These are phyloP conservation scores for Cairneyella variabilis DNA, from an alignment of 495 filamentous ascomycete genomes.

Conservation along the genomic window DNA sequence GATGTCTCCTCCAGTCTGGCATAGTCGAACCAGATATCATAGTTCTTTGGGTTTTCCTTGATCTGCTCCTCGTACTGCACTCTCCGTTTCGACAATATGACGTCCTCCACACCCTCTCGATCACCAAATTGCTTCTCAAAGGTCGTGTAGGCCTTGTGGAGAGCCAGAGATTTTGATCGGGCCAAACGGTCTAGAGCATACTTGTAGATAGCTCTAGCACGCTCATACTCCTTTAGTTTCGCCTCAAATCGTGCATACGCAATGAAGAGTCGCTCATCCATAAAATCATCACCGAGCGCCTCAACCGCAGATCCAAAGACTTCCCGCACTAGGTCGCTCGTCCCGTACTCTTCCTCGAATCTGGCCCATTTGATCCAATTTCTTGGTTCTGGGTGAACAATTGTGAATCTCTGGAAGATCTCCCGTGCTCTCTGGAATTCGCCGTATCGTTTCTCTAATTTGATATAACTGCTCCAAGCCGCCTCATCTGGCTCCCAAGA, in stretches of 20 bases:
- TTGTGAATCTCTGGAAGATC: slow-evolving; percentile 87
- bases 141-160: slow-evolving; percentile 92
- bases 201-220: slow-evolving; percentile 94
- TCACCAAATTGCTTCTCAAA: slow-evolving; percentile 99
- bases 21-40: slow-evolving; percentile 96
- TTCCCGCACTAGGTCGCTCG: slow-evolving; percentile 84
- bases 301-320: slow-evolving; percentile 90
- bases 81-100: slow-evolving; percentile 87
- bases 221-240: slow-evolving; percentile 91
- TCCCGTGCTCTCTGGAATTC: slow-evolving; percentile 81
- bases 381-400: slow-evolving; percentile 89
- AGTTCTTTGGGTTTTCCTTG: slow-evolving; percentile 89
- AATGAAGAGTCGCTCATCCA: slow-evolving; percentile 93
- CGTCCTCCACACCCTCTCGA: slow-evolving; percentile 89
- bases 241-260: slow-evolving; percentile 91
- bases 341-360: slow-evolving; percentile 94
- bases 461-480: slow-evolving; percentile 94
- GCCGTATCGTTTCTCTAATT: slow-evolving; percentile 89
- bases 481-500: slow-evolving; percentile 95
- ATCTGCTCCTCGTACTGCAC: slow-evolving; percentile 94
- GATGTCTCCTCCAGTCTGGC: slow-evolving; percentile 83
- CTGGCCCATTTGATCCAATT: slow-evolving; percentile 99
- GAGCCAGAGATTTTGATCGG: slow-evolving; percentile 73
- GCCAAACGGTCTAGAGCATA: slow-evolving; percentile 91
- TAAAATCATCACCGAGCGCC: slow-evolving; percentile 88